phyloP scores from a whole-genome alignment of 306 rosid species.

The Begonia peltatifolia region DNA sequence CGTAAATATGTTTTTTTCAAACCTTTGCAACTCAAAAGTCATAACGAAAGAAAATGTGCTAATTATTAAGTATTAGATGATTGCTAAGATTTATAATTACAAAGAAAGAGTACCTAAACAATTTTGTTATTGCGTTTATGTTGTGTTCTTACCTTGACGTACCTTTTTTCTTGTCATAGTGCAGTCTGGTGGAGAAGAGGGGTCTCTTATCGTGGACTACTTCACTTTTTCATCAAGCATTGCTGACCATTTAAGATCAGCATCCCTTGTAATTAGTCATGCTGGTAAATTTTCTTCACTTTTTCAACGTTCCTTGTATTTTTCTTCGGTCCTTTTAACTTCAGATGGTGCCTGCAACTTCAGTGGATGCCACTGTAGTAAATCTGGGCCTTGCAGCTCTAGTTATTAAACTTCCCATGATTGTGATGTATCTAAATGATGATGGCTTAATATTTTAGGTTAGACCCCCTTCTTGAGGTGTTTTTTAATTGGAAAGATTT shows the following conservation, averaged over 20 bases:
- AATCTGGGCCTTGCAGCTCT: not conserved
- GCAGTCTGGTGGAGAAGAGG: conserved; percentile 52
- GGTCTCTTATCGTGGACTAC: conserved; percentile 43
- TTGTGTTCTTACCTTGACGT: not conserved
- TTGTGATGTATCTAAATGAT: no score
- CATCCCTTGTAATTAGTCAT: conserved; percentile 80
- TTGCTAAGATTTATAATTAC: no score
- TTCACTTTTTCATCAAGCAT: conserved; percentile 87
- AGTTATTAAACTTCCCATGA: no score
- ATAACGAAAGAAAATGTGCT: no score
- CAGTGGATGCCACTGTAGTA: not conserved
- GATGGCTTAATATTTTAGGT: no score
- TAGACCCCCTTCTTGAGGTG: no score
- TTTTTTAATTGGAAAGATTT: no score
- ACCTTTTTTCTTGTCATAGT: conserved; percentile 2
- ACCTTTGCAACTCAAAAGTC: no score
- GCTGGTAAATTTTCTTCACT: conserved; percentile 34
- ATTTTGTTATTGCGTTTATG: no score
- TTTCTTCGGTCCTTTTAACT: not conserved
- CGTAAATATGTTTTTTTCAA: no score
- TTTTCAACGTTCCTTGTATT: conserved; percentile 1
- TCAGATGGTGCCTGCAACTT: not conserved
- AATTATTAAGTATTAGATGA: no score
- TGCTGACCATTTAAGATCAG: conserved; percentile 63
- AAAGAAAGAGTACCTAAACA: no score